Conservation (phyloP, 139 green algal species). For the Chlamydomonas urium region DNA sequence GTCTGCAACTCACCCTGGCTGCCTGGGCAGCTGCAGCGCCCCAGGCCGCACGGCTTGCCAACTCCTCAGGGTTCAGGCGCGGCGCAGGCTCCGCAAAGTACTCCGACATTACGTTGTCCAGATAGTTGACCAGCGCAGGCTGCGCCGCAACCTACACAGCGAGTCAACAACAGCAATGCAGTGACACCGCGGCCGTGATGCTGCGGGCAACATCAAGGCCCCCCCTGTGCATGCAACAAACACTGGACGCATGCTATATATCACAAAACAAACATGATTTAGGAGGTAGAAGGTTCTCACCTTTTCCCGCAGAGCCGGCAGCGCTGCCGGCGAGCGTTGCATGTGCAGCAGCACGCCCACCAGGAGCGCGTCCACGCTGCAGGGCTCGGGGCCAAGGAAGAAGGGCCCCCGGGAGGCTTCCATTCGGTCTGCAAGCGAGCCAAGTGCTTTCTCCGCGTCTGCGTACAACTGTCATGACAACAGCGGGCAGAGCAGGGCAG, state of each 20-base stretch:
- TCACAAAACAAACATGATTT: neutral
- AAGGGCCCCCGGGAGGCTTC: constrained; percentile 25
- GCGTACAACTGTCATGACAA: constrained; percentile 38
- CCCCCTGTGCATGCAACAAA: neutral
- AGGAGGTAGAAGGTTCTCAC: constrained; percentile 10
- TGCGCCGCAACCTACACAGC: neutral
- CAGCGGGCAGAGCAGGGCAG: neutral
- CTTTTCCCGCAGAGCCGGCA: constrained; percentile 47
- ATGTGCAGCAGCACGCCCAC: constrained; percentile 59
- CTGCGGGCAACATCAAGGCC: neutral
- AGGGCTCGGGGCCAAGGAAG: constrained; percentile 55
- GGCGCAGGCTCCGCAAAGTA: constrained; percentile 1
- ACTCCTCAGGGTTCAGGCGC: neutral
- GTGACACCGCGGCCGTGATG: neutral
- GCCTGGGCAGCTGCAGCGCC: neutral
- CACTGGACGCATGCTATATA: neutral
- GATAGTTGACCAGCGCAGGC: neutral
- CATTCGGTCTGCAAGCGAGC: constrained; percentile 45
- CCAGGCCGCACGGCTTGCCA: neutral
- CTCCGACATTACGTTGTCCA: constrained; percentile 2
- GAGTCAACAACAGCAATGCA: neutral
- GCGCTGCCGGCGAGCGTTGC: constrained; percentile 36
- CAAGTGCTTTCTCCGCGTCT: constrained; percentile 30
- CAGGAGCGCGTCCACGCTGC: constrained; percentile 63
- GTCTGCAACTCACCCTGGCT: constrained; percentile 1